Percentiles rank a stretch among this genome's conserved stretches.
phyloP scores from a whole-genome alignment of 805 yeast genomes.

The Metschnikowia rubicola region DNA sequence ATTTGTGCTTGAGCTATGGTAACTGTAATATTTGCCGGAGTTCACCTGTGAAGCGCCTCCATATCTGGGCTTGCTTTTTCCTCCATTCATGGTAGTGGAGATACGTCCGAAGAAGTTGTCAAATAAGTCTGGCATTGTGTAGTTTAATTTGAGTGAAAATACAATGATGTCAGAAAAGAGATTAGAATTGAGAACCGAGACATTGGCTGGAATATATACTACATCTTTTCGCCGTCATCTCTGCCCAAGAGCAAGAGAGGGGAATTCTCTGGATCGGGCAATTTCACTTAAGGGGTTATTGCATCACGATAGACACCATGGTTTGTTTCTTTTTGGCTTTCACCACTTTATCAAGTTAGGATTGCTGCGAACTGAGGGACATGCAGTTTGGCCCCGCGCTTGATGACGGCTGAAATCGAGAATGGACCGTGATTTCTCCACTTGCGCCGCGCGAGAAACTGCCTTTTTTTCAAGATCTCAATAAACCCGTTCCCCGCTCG shows the following conservation, averaged over 20 bases:
- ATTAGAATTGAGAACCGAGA: not conserved
- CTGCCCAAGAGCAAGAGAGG: not conserved
- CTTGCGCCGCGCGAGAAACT: not conserved
- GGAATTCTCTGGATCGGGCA: not conserved
- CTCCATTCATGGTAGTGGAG: conserved; percentile 31
- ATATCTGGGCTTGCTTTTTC: conserved; percentile 31
- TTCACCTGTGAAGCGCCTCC: conserved; percentile 34
- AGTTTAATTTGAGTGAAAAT: not conserved
- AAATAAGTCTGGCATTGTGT: conserved; percentile 33
- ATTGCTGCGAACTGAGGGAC: no score
- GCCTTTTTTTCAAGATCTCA: not conserved
- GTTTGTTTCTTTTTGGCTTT: no score
- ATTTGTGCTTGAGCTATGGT: conserved; percentile 34
- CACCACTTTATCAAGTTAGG: no score
- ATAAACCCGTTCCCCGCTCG: not conserved
- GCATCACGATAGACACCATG: no score
- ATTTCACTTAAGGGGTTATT: no score
- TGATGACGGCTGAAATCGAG: no score
- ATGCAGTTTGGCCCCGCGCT: no score
- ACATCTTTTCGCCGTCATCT: no score
- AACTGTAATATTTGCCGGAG: conserved; percentile 35
- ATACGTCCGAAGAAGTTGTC: conserved; percentile 37
- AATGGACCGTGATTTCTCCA: no score
- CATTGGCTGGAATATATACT: no score
- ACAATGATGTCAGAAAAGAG: not conserved